Evolutionary conservation across 371 early-diverging fungal species (phyloP).

Genomic region (Apophysomyces ossiformis): DNA sequence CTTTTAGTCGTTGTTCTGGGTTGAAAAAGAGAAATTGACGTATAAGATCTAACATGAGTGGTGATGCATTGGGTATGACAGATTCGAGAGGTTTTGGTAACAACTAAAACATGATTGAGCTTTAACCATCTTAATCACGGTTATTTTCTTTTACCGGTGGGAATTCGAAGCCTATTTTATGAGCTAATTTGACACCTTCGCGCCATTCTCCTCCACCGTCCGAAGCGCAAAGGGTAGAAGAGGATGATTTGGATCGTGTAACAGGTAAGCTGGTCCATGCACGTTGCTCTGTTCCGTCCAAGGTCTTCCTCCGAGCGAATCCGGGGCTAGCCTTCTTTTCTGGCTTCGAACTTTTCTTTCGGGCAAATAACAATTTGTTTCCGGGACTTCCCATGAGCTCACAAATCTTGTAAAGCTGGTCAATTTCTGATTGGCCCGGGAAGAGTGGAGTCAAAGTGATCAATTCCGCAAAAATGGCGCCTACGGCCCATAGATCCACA

Average conservation of each 20-base stretch:
- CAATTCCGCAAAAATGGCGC: conserved; percentile 92
- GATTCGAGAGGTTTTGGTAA: conserved; percentile 1
- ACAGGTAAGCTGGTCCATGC: conserved; percentile 8
- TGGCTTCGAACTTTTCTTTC: conserved; percentile 17
- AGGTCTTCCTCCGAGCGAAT: conserved; percentile 17
- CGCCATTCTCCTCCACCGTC: conserved; percentile 68
- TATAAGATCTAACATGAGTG: conserved; percentile 28
- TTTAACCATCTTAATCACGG: background rate
- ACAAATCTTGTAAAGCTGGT: conserved; percentile 82
- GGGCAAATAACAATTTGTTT: conserved; percentile 8
- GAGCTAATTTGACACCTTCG: conserved; percentile 67
- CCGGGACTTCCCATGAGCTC: conserved; percentile 63
- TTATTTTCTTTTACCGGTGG: conserved; percentile 43
- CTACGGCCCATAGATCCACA: conserved; percentile 98
- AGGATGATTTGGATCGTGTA: conserved; percentile 13
- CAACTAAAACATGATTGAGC: background rate
- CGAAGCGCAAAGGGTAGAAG: conserved; percentile 1
- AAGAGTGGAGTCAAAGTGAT: conserved; percentile 86
- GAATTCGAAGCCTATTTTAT: conserved; percentile 69
- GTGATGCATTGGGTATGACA: conserved; percentile 26
- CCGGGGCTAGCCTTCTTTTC: conserved; percentile 26
- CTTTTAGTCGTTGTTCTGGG: conserved; percentile 22
- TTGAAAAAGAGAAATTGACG: conserved; percentile 27
- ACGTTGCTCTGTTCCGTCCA: conserved; percentile 8
- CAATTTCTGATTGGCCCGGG: conserved; percentile 91